Evolutionary conservation across 2,329 filamentous ascomycete genomes (phyloP), one percentile per base, ranked within the genome.

Genomic region (Arthrobotrys entomopaga): DNA sequence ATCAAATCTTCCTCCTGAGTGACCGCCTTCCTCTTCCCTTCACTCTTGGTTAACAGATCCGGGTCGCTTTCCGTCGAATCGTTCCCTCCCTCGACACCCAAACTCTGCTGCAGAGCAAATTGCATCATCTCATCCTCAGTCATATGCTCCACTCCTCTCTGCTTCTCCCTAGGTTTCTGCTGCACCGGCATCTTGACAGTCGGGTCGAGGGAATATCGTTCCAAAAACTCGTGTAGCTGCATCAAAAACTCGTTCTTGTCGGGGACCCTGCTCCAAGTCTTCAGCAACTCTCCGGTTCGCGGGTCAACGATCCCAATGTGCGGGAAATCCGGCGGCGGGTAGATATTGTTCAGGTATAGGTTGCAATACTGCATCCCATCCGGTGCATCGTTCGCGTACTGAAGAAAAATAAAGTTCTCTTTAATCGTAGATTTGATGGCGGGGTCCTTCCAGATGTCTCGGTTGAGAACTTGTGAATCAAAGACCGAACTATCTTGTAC

Each of bases 111-210:
- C 80, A 99, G 82, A 0, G 95, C 95, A 87, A 97, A 89, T 81
- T 97, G 91, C 78, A 99, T 84, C 93, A 97, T 96, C 83, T 99
- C 93, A 57, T 98, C 93, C 80, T 99, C 95, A 0, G 92, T 97
- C 90, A 99, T 94, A 43, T 91, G 88, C 70, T 91, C 90, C 1
- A 97, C 87, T 77, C 94, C 91, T 64, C 91, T 85, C 79, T 92
- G 90, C 81, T 91, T 92, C 63, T 90, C 85, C 80, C 88, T 90
- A 22, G 92, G 90, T 10, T 77, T 77, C 20, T 77, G 72, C 53
- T 79, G 78, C 3, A 99, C 92, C 0, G 95, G 95, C 80, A 99
- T 99, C 83, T 96, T 96, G 80, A 90, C 94, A 79, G 92, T 90
- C 50, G 88, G 87, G 29, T 91, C 92, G 58, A 99, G 84, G 80